phyloP scores from a whole-genome alignment of 495 filamentous ascomycete species.

The Trichocladium uniseriatum region DNA sequence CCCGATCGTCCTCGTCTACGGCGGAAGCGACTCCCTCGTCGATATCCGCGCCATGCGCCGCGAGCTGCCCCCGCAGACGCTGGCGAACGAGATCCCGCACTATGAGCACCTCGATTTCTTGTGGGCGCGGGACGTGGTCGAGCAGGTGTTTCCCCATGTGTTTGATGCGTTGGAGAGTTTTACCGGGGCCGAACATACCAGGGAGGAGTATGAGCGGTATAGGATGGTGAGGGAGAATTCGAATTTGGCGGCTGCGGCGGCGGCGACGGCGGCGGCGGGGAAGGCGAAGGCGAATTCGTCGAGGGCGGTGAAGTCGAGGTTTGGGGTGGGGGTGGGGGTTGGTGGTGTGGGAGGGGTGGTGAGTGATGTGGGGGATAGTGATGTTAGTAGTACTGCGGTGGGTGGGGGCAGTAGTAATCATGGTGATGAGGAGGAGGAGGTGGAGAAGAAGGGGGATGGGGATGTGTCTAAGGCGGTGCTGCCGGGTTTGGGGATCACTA shows the following conservation, averaged over 20 bases:
- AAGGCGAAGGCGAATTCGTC: background rate
- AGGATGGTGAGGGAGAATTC: slow-evolving; percentile 25
- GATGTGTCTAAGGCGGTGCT: background rate
- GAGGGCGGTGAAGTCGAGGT: slow-evolving; percentile 6
- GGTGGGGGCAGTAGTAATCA: slow-evolving; percentile 10
- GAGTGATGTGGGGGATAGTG: slow-evolving; percentile 29
- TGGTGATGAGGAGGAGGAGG: slow-evolving; percentile 5
- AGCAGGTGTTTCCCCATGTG: slow-evolving; percentile 81
- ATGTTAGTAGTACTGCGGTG: slow-evolving; percentile 28
- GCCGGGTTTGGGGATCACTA: too few species aligned
- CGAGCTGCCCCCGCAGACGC: slow-evolving; percentile 73
- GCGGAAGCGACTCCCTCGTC: slow-evolving; percentile 88
- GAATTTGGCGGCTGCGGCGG: background rate
- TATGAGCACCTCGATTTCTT: slow-evolving; percentile 97
- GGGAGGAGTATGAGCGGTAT: slow-evolving; percentile 44
- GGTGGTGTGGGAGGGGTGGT: slow-evolving; percentile 20
- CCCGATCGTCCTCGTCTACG: slow-evolving; percentile 86
- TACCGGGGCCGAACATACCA: slow-evolving; percentile 39
- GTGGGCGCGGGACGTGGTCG: slow-evolving; percentile 81
- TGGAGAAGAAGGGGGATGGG: background rate
- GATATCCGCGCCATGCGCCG: slow-evolving; percentile 87
- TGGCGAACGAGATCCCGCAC: slow-evolving; percentile 73
- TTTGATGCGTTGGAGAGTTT: slow-evolving; percentile 75
- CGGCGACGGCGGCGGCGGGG: background rate
- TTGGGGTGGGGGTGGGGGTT: slow-evolving; percentile 19